Conservation (phyloP, 805 yeast genomes). For the Kodamaea lidongshanica region DNA sequence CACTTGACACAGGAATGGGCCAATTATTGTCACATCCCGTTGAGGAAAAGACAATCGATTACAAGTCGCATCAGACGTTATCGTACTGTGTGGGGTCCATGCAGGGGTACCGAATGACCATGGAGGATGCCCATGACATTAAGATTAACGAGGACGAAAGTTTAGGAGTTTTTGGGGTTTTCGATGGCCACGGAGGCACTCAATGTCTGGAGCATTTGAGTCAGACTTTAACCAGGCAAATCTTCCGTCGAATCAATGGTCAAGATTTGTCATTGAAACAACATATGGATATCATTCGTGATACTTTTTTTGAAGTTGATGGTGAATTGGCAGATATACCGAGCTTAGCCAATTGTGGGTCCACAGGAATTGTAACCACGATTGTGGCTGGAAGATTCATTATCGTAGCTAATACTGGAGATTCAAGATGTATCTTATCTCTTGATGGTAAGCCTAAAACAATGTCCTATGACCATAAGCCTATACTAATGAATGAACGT, state of each 20-base stretch:
- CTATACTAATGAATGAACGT: conserved; percentile 38
- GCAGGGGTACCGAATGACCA: conserved; percentile 71
- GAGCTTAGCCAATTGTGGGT: conserved; percentile 33
- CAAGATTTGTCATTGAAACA: conserved; percentile 6
- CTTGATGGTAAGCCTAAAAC: conserved; percentile 50
- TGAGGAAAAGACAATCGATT: conserved; percentile 57
- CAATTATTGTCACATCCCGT: conserved; percentile 69
- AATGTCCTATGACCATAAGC: conserved; percentile 40
- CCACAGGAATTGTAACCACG: conserved; percentile 34
- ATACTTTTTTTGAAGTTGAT: conserved; percentile 35
- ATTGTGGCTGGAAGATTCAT: conserved; percentile 32
- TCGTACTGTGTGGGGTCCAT: conserved; percentile 64
- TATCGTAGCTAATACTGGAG: conserved; percentile 68
- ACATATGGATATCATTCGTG: conserved; percentile 20
- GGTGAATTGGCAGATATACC: conserved; percentile 19
- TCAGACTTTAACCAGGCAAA: conserved; percentile 30
- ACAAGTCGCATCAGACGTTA: conserved; percentile 38
- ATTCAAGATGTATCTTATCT: conserved; percentile 60
- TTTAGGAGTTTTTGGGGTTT: conserved; percentile 57
- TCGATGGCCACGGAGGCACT: conserved; percentile 80
- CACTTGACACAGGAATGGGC: no score
- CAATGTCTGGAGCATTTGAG: conserved; percentile 52
- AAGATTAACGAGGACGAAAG: conserved; percentile 38
- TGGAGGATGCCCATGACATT: conserved; percentile 71
- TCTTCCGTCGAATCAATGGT: conserved; percentile 25